A percentile compares a stretch with the other conserved stretches of the same genome.
Conservation (phyloP, 2,329 filamentous ascomycete species). For the Nemania sp. region DNA sequence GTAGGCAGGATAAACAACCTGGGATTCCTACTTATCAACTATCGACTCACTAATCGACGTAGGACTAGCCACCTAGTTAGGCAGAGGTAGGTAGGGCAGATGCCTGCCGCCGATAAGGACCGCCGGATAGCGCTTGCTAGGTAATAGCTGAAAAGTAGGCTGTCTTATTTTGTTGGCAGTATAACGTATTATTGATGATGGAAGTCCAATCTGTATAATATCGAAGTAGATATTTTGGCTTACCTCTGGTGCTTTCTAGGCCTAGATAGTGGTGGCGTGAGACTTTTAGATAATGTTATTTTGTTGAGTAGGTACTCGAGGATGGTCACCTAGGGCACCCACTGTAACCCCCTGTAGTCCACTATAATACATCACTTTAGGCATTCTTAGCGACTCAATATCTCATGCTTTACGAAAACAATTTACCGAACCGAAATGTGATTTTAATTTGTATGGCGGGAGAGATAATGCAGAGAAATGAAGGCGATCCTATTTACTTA, state of each 20-base stretch:
- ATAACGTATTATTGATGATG: not conserved
- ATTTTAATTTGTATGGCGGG: too few relatives aligned
- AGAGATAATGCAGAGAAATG: too few relatives aligned
- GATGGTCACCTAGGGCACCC: not conserved
- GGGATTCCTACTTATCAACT: not conserved
- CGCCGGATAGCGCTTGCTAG: not conserved
- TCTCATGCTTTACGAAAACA: too few relatives aligned
- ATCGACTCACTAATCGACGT: too few relatives aligned
- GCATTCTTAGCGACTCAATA: too few relatives aligned
- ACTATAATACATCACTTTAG: not conserved
- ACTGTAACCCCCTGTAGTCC: not conserved
- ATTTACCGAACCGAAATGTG: too few relatives aligned
- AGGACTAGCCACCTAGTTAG: not conserved
- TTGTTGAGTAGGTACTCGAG: too few relatives aligned
- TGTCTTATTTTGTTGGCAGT: not conserved
- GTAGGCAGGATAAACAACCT: slow-evolving; percentile 2
- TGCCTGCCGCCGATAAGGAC: not conserved
- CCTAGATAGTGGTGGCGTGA: not conserved
- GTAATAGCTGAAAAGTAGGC: too few relatives aligned
- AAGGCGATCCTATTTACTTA: too few relatives aligned
- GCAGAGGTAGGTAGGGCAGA: too few relatives aligned
- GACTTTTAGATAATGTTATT: not conserved
- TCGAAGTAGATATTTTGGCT: not conserved
- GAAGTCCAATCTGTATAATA: not conserved
- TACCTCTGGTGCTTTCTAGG: not conserved